Evolutionary conservation across 2,329 filamentous ascomycete genomes (phyloP).

Genomic region (Aureobasidium subglaciale): DNA sequence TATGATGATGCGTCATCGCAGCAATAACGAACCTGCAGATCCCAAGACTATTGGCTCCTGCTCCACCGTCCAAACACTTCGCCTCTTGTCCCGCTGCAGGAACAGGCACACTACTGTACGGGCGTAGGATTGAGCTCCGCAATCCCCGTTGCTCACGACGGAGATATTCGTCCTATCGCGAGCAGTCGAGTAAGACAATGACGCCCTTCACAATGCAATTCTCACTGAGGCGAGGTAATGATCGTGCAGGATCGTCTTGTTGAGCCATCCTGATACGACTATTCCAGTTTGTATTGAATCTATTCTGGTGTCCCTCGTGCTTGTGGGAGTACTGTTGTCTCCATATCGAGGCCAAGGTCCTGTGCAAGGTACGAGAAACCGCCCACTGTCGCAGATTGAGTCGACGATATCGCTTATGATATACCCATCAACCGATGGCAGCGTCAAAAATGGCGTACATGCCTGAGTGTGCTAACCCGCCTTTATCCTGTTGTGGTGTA

Average conservation of each 20-base stretch:
- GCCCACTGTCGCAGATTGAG: not conserved
- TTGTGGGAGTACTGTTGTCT: not conserved
- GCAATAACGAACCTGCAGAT: conserved; percentile 8
- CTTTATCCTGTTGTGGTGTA: conserved; percentile 27
- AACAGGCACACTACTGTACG: conserved; percentile 1
- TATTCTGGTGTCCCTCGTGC: conserved; percentile 1
- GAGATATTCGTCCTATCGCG: not conserved
- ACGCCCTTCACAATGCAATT: not conserved
- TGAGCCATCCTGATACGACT: conserved; percentile 11
- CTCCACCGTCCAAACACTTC: not conserved
- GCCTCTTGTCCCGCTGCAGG: not conserved
- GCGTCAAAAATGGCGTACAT: conserved; percentile 34
- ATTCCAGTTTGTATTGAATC: conserved; percentile 10
- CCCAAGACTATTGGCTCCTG: conserved; percentile 10
- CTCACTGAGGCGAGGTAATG: not conserved
- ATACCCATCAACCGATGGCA: conserved; percentile 18
- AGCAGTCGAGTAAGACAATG: conserved; percentile 12
- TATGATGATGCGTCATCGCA: not conserved
- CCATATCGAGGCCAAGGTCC: not conserved
- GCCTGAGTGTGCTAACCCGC: conserved; percentile 25
- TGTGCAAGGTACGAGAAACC: not conserved
- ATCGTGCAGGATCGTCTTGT: conserved; percentile 9
- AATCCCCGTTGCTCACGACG: not conserved
- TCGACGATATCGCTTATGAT: not conserved
- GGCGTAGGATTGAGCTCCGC: not conserved